A percentile compares a stretch with the other conserved stretches of the same genome.
These are phyloP conservation scores for Fistulifera pelliculosa DNA, from an alignment of 108 stramenopile genomes.

Conservation along the genomic window DNA sequence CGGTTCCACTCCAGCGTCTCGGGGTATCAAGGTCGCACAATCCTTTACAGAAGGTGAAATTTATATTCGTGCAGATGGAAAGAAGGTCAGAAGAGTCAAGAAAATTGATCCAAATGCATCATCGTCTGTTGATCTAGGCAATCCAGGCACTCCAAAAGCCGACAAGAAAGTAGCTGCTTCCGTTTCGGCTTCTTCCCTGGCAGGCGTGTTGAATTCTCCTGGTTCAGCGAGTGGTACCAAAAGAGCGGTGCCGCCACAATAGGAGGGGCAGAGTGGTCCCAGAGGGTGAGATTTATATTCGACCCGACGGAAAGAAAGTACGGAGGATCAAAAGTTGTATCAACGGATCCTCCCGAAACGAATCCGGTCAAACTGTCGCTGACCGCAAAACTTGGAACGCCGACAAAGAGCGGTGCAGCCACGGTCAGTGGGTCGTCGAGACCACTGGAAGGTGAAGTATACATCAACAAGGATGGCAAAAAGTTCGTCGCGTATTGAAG, in stretches of 20 bases:
- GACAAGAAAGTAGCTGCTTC: slow-evolving; percentile 4
- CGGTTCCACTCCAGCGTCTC: slow-evolving; percentile 7
- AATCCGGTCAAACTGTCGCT: too few species aligned
- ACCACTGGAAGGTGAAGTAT: slow-evolving; percentile 23
- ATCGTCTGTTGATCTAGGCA: too few species aligned
- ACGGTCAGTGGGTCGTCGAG: not conserved
- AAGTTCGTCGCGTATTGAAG: slow-evolving; percentile 14
- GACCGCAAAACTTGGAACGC: slow-evolving; percentile 20
- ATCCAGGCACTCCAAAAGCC: not conserved
- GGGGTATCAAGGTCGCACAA: not conserved
- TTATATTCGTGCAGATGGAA: slow-evolving; percentile 42
- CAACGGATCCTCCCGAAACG: too few species aligned
- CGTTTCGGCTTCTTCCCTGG: not conserved
- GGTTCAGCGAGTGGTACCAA: not conserved
- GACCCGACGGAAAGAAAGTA: slow-evolving; percentile 41
- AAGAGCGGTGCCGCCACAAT: slow-evolving; percentile 10
- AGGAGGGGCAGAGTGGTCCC: too few species aligned
- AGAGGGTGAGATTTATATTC: slow-evolving; percentile 32
- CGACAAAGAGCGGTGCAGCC: slow-evolving; percentile 10
- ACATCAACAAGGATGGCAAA: slow-evolving; percentile 31
- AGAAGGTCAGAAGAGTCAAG: slow-evolving; percentile 31
- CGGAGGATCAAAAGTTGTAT: slow-evolving; percentile 21
- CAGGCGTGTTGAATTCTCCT: not conserved
- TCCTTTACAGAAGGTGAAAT: slow-evolving; percentile 30
- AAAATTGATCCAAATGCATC: not conserved